Evolutionary conservation across 768 basidiomycete species (phyloP).

Genomic region (Favolaschia claudopus): DNA sequence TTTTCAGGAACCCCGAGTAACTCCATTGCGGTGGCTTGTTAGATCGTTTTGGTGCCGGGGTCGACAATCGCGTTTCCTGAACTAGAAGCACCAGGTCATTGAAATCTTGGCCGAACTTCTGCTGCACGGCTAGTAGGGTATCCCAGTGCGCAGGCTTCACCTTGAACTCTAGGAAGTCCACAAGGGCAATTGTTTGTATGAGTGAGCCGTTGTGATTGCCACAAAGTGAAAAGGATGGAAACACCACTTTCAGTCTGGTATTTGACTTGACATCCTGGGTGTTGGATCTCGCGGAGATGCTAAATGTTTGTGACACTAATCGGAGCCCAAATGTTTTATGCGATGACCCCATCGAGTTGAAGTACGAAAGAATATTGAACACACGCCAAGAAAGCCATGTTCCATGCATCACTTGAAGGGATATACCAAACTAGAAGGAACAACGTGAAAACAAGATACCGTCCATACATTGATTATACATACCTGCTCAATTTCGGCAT

Average conservation of each 20-base stretch:
- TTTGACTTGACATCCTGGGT: slow-evolving; percentile 43
- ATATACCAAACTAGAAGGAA: no score
- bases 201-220: slow-evolving; percentile 60
- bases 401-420: slow-evolving; percentile 88
- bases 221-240: slow-evolving; percentile 71
- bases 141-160: slow-evolving; percentile 88
- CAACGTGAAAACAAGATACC: no score
- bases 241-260: slow-evolving; percentile 64
- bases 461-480: no score
- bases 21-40: slow-evolving; percentile 31
- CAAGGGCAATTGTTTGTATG: slow-evolving; percentile 62
- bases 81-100: slow-evolving; percentile 78
- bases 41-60: slow-evolving; percentile 25
- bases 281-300: slow-evolving; percentile 59
- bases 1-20: slow-evolving; percentile 64
- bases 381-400: slow-evolving; percentile 86
- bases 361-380: slow-evolving; percentile 55
- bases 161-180: slow-evolving; percentile 76
- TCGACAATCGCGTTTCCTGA: slow-evolving; percentile 58
- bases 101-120: slow-evolving; percentile 90
- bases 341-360: slow-evolving; percentile 39
- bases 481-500: slow-evolving; percentile 59
- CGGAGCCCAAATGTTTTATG: slow-evolving; percentile 64
- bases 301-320: slow-evolving; percentile 65
- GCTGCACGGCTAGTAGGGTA: slow-evolving; percentile 81